A percentile compares a stretch with the other conserved stretches of the same genome.
These are phyloP conservation scores for Datura wrightii DNA, from an alignment of 257 asterid species.

Conservation along the genomic window DNA sequence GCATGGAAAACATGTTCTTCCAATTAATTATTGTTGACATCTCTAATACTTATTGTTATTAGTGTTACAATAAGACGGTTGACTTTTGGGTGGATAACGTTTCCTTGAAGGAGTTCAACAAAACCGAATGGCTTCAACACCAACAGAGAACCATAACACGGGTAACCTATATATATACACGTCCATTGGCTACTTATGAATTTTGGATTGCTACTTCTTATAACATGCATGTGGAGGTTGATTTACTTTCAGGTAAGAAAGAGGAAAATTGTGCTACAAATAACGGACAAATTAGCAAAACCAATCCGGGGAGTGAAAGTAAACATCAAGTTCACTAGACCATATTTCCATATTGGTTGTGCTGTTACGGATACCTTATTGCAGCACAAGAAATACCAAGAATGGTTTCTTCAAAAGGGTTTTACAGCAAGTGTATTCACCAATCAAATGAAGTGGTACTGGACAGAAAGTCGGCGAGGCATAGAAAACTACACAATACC, in stretches of 20 bases:
- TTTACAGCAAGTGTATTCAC: conserved; percentile 23
- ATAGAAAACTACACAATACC: conserved; percentile 25
- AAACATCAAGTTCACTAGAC: background rate
- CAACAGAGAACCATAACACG: background rate
- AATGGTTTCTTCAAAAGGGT: conserved; percentile 16
- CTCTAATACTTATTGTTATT: background rate
- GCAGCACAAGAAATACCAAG: background rate
- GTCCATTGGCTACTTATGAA: no score
- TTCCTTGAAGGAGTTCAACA: conserved; percentile 24
- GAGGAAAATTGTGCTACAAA: conserved; percentile 11
- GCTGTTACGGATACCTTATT: background rate
- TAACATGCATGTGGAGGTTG: background rate
- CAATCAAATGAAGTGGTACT: conserved; percentile 30
- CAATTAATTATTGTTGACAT: background rate
- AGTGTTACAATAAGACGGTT: conserved; percentile 18
- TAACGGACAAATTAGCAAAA: conserved; percentile 9
- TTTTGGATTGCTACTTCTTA: no score
- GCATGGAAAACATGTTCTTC: no score
- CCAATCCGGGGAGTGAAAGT: conserved; percentile 6
- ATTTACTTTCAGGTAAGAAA: background rate
- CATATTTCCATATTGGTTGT: conserved; percentile 12
- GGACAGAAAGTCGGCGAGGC: conserved; percentile 26
- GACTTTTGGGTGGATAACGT: conserved; percentile 22
- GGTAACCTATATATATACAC: background rate
- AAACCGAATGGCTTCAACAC: conserved; percentile 23